A percentile compares a stretch with the other conserved stretches of the same genome.
phyloP scores from a whole-genome alignment of 1,139 yeast genomes.

The Yamadazyma blattariae region DNA sequence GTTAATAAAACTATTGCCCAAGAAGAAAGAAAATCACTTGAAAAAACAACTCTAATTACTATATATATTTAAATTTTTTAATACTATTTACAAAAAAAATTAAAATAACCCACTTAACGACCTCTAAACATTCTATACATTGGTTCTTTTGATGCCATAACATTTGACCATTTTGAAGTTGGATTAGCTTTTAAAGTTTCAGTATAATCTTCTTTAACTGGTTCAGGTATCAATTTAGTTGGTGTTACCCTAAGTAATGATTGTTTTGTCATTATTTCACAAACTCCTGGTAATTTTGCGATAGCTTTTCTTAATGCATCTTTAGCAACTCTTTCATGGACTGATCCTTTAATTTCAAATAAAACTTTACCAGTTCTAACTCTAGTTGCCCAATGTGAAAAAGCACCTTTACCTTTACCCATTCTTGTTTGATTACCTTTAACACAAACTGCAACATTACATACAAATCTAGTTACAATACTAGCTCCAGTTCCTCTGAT shows the following conservation, averaged over 20 bases:
- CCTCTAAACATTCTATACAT: constrained; percentile 55
- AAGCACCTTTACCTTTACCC: constrained; percentile 99
- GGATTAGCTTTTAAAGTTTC: constrained; percentile 60
- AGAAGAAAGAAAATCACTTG: no score
- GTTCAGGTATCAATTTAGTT: constrained; percentile 40
- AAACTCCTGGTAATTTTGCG: constrained; percentile 87
- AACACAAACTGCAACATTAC: constrained; percentile 87
- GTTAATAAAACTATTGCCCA: no score
- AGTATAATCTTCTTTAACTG: constrained; percentile 51
- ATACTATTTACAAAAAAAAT: constrained; percentile 4
- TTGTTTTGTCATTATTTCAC: constrained; percentile 74
- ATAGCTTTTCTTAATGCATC: constrained; percentile 92
- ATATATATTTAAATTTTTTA: background rate
- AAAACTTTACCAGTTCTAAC: constrained; percentile 93
- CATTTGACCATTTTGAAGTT: constrained; percentile 56
- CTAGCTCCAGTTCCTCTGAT: constrained; percentile 72
- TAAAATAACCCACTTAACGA: no score
- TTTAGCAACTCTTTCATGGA: constrained; percentile 87
- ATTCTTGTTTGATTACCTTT: constrained; percentile 99
- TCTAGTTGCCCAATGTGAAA: constrained; percentile 96
- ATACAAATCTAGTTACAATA: constrained; percentile 75
- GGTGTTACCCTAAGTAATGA: constrained; percentile 75
- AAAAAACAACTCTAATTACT: background rate
- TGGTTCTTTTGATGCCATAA: constrained; percentile 48
- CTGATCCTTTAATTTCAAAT: constrained; percentile 76